A percentile compares a stretch with the other conserved stretches of the same genome.
These are phyloP conservation scores for Pseudogymnoascus sp. DNA, from an alignment of 2,329 filamentous ascomycete species.

Conservation along the genomic window DNA sequence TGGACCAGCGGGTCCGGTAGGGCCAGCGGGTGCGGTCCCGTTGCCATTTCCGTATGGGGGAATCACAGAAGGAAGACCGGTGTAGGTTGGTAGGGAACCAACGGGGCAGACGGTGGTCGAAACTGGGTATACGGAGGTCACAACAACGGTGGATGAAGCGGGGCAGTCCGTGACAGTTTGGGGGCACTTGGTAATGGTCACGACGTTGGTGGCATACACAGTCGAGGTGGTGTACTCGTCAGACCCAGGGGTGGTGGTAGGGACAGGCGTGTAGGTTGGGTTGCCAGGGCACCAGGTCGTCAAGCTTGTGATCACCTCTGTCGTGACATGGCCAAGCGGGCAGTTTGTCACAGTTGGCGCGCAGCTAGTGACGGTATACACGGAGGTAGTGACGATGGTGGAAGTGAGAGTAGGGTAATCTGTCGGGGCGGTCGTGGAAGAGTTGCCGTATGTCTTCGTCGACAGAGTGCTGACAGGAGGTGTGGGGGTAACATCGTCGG, in stretches of 20 bases:
- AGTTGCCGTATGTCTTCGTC: conserved; percentile 3
- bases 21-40: not conserved
- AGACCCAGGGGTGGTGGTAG: not conserved
- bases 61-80: not conserved
- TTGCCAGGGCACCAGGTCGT: conserved; percentile 37
- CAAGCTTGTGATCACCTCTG: conserved; percentile 34
- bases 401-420: conserved; percentile 22
- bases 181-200: conserved; percentile 8
- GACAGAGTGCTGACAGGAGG: not conserved
- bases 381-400: conserved; percentile 41
- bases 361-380: conserved; percentile 44
- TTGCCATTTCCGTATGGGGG: conserved; percentile 4
- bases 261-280: conserved; percentile 5
- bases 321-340: conserved; percentile 36
- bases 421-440: not conserved
- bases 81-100: not conserved
- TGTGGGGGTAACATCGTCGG: not conserved
- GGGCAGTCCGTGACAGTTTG: conserved; percentile 9
- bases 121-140: not conserved
- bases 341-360: conserved; percentile 40
- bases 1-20: not conserved
- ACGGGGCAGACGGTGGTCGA: conserved; percentile 3
- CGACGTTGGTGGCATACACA: conserved; percentile 11
- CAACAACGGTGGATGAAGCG: not conserved
- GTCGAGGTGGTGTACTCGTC: conserved; percentile 10